Evolutionary conservation across 306 rosid genomes (phyloP).

Genomic region (Biancaea sappan): DNA sequence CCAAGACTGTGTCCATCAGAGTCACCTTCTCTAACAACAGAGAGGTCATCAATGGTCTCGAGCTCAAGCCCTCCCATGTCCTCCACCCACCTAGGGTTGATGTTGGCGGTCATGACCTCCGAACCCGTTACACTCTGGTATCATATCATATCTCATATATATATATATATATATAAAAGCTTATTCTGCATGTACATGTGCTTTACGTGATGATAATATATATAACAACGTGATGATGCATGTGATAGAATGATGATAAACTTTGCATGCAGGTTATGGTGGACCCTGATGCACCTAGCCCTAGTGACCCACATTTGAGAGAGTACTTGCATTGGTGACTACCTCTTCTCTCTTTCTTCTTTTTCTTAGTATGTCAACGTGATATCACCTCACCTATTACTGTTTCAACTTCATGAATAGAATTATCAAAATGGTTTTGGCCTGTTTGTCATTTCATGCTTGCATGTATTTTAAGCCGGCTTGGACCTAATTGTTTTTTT

Average conservation of each 20-base stretch:
- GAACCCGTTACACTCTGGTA: slow-evolving; percentile 38
- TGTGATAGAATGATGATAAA: background rate
- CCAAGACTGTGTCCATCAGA: slow-evolving; percentile 25
- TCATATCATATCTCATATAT: too few species aligned
- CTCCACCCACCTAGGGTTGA: slow-evolving; percentile 40
- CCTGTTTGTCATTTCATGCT: too few species aligned
- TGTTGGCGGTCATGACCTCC: slow-evolving; percentile 42
- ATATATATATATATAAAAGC: too few species aligned
- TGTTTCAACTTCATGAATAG: too few species aligned
- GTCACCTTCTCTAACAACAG: slow-evolving; percentile 22
- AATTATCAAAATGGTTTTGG: too few species aligned
- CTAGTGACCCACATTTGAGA: slow-evolving; percentile 36
- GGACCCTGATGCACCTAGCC: slow-evolving; percentile 50
- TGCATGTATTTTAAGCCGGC: too few species aligned
- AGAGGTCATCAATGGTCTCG: slow-evolving; percentile 36
- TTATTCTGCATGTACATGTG: too few species aligned
- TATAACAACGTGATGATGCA: too few species aligned
- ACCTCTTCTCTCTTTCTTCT: background rate
- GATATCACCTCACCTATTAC: too few species aligned
- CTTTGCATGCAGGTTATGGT: slow-evolving; percentile 34
- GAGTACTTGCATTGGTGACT: slow-evolving; percentile 39
- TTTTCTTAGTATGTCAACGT: background rate
- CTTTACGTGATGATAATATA: too few species aligned
- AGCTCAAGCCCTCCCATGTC: slow-evolving; percentile 43
- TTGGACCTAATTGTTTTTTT: too few species aligned